These are phyloP conservation scores for Fusarium sp. DNA, from an alignment of 2,329 filamentous ascomycete species.

Conservation along the genomic window DNA sequence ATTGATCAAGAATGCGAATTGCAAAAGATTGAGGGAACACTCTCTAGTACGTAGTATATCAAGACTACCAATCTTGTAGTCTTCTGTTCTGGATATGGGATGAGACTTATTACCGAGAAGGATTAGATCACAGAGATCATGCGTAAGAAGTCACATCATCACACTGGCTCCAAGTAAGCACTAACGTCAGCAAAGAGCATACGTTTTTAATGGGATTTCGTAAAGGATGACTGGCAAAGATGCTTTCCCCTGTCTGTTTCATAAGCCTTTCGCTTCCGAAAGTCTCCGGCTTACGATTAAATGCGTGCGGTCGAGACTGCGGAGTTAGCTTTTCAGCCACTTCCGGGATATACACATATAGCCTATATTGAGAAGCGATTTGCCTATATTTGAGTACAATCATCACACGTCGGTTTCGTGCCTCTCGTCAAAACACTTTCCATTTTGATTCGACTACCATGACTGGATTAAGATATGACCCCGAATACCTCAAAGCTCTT, in stretches of 20 bases:
- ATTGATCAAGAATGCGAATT: background rate
- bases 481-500: conserved; percentile 1
- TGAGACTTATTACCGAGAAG: background rate
- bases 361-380: background rate
- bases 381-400: background rate
- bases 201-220: no score
- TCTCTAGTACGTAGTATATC: rapidly evolving
- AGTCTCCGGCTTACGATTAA: background rate
- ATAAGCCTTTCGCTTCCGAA: background rate
- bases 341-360: background rate
- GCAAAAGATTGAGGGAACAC: rapidly evolving
- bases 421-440: rapidly evolving
- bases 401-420: background rate
- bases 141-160: background rate
- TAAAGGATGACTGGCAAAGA: no score
- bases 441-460: background rate
- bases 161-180: background rate
- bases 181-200: background rate
- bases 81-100: background rate
- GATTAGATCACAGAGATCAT: background rate
- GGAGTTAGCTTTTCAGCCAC: background rate
- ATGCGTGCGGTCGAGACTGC: no score
- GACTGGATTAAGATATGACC: conserved; percentile 15
- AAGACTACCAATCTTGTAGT: rapidly evolving
- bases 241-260: rapidly evolving